Base-by-base conservation (phyloP, 1,284 basidiomycete genomes). In the Caloboletus inedulis region DNA sequence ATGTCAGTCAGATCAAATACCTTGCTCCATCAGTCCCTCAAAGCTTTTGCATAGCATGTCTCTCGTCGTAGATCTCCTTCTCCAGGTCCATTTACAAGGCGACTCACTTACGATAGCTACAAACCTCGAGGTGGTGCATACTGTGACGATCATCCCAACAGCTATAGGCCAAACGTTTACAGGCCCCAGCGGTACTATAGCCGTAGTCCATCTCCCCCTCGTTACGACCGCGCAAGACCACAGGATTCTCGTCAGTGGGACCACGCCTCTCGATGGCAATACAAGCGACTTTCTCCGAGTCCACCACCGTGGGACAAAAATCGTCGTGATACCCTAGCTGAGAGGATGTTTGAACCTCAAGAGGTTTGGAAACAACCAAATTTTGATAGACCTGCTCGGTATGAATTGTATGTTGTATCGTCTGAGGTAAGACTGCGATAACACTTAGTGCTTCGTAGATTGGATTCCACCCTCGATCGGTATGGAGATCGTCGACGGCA, bases 311-410 rank as follows among this genome's bases (percentile, higher is more conserved):
- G 60, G 54, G 68, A 69, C 47, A 67, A 52, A 60, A 64, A 40
- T 59, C 66, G 68, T 49, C 74, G 74, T 51, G 78, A 77, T 55
- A 69, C 64, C 50, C 64, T 79, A 53, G 74, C 80, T 23, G 75
- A 78, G 53, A 74, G 83, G 55, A 78, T 82, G 74, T 82, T 87
- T 62, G 86, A 88, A 66, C 84, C 86, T 21, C 85, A 84, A 33
- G 81, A 82, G 25, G 69, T 73, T 44, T 89, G 87, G 87, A 86
- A 84, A 63, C 79, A 85, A 58, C 70, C 69, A 12, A 81, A 81
- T 60, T 65, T 58, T 40, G 66, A 72, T 44, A 65, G 68, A 54
- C 52, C 67, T 44, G 25, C 36, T 51, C 70, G 69, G 58, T 62
- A 66, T 41, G 68, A 62, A 51, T 51, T 36, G 54, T 62, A 58